These are phyloP conservation scores for Capsicum pubescens DNA, from an alignment of 257 asterid species.

Conservation along the genomic window DNA sequence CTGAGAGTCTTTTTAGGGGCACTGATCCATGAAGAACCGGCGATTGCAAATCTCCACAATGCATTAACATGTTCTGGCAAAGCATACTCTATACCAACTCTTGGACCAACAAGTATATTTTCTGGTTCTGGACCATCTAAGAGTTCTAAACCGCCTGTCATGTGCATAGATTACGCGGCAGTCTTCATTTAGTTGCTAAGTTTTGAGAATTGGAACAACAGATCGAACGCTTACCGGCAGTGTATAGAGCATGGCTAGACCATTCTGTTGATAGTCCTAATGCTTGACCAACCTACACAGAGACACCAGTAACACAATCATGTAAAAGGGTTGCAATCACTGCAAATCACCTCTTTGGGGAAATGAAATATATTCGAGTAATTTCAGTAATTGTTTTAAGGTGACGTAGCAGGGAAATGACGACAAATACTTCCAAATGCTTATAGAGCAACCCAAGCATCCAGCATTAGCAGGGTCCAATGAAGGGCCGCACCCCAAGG, in stretches of 20 bases:
- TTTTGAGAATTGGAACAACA: neutral
- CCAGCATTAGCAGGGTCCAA: too few species aligned
- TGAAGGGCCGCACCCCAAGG: too few species aligned
- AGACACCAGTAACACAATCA: neutral
- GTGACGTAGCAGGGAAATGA: neutral
- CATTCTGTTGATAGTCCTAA: slow-evolving; percentile 86
- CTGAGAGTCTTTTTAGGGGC: slow-evolving; percentile 82
- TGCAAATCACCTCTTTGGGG: neutral
- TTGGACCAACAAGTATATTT: slow-evolving; percentile 73
- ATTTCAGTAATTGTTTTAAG: neutral
- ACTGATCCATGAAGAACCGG: slow-evolving; percentile 84
- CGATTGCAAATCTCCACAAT: slow-evolving; percentile 88
- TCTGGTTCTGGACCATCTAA: slow-evolving; percentile 86
- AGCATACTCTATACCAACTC: slow-evolving; percentile 92
- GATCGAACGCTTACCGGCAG: slow-evolving; percentile 59
- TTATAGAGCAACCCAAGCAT: too few species aligned
- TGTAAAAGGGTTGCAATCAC: neutral
- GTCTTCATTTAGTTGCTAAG: neutral
- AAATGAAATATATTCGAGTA: neutral
- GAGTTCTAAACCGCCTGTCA: slow-evolving; percentile 85
- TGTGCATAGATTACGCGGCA: neutral
- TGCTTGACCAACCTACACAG: slow-evolving; percentile 86
- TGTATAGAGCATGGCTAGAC: slow-evolving; percentile 85
- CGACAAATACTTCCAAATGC: neutral
- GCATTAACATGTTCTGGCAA: slow-evolving; percentile 76